Conservation (phyloP, 2,329 filamentous ascomycete genomes). For the Venturia nashicola region DNA sequence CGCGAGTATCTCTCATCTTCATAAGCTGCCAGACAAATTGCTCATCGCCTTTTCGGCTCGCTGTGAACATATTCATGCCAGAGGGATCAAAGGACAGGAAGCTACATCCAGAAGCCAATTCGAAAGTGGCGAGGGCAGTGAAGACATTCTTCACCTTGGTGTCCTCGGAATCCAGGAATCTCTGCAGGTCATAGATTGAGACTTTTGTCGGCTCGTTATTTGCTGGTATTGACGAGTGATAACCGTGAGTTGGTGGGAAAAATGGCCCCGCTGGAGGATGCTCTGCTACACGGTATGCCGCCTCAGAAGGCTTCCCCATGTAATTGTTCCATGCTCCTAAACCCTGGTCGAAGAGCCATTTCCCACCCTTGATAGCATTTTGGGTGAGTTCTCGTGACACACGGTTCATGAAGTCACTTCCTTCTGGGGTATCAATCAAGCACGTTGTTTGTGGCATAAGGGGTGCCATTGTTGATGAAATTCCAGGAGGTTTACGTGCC, state of each 20-base stretch:
- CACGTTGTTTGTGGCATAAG: constrained; percentile 55
- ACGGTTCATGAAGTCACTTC: constrained; percentile 61
- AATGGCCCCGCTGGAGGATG: constrained; percentile 26
- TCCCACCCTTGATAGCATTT: constrained; percentile 61
- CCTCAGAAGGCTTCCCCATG: constrained; percentile 53
- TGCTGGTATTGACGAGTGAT: constrained; percentile 40
- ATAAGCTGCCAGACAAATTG: constrained; percentile 74
- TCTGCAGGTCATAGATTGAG: constrained; percentile 60
- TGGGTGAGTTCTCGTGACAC: constrained; percentile 70
- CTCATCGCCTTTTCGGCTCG: constrained; percentile 72
- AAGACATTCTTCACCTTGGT: constrained; percentile 33
- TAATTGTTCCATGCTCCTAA: constrained; percentile 70
- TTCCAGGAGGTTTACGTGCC: constrained; percentile 40
- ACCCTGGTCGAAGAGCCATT: constrained; percentile 66
- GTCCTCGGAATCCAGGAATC: constrained; percentile 37
- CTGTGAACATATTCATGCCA: constrained; percentile 62
- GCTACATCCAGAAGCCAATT: constrained; percentile 61
- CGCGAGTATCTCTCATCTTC: constrained; percentile 34
- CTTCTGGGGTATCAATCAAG: constrained; percentile 58
- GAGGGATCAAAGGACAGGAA: constrained; percentile 68
- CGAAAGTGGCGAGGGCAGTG: constrained; percentile 59
- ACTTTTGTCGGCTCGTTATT: constrained; percentile 58
- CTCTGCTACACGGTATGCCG: constrained; percentile 26
- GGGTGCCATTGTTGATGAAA: constrained; percentile 51
- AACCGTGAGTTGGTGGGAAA: constrained; percentile 67